phyloP scores from a whole-genome alignment of 2,329 filamentous ascomycete genomes.

The Cadophora luteo-olivacea region DNA sequence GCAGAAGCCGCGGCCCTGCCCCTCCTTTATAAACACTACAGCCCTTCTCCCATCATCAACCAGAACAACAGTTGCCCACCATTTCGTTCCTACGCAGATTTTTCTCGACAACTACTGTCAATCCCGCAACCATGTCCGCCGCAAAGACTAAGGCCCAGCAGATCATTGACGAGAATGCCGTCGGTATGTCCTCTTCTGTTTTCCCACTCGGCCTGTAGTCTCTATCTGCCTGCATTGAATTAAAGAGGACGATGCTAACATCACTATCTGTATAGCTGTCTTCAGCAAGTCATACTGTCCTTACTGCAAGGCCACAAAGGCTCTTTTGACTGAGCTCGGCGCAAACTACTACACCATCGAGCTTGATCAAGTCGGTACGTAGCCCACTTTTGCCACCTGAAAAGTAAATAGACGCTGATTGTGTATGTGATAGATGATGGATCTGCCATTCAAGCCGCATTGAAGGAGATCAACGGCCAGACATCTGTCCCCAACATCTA shows the following conservation, averaged over 20 bases:
- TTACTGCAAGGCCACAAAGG: conserved; percentile 85
- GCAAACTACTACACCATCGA: conserved; percentile 80
- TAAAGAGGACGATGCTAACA: conserved; percentile 20
- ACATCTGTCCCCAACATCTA: conserved; percentile 95
- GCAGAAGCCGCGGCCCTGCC: neutral
- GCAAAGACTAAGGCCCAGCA: conserved; percentile 82
- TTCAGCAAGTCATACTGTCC: conserved; percentile 98
- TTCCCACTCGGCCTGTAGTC: neutral
- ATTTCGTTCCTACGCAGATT: conserved; percentile 76
- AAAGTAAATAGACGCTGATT: conserved; percentile 20
- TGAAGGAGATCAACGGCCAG: conserved; percentile 81
- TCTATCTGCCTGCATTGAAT: neutral
- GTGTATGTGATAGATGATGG: conserved; percentile 71
- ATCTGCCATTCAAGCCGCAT: conserved; percentile 79
- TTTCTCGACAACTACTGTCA: conserved; percentile 65
- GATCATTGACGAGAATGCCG: conserved; percentile 88
- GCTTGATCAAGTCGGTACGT: conserved; percentile 83
- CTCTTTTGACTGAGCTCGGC: conserved; percentile 69
- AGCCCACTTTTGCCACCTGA: neutral
- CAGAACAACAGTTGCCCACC: conserved; percentile 39
- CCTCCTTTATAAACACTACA: conserved; percentile 20
- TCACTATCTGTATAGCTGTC: conserved; percentile 64
- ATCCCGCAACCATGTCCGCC: conserved; percentile 76
- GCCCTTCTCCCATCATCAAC: conserved; percentile 20
- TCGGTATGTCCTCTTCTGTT: conserved; percentile 62